Evolutionary conservation across 768 basidiomycete species (phyloP), one percentile per base, ranked within the genome.

Genomic region (Fomitopsis serialis): DNA sequence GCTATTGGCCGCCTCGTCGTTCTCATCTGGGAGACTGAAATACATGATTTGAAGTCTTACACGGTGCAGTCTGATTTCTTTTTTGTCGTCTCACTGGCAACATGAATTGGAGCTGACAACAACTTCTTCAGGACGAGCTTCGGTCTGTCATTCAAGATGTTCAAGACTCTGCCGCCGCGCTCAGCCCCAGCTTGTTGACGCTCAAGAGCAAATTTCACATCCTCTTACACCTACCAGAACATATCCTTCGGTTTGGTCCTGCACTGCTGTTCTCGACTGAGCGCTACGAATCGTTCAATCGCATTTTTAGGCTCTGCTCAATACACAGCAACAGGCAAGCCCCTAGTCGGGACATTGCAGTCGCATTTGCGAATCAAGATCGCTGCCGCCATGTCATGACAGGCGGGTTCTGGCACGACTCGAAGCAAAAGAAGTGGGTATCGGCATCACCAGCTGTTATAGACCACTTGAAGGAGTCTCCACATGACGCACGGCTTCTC

Each of bases 171-270:
- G 47, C 61, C 23, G 46, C 55, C 0, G 3, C 53, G 45, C 57
- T 64, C 19, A 52, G 45, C 13, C 59, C 59, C 2, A 48, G 53
- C 10, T 27, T 57, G 2, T 15, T 60, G 3, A 48, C 66, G n/a
- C 61, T 56, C 29, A 70, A 70, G 43, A 54, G 61, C 3, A 70
- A 70, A 54, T 66, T 68, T 25, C 68, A 70, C 42, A 42, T 68
- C n/a, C 50, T 70, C 12, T 19, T 54, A 0, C 68, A 70, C 44
- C 47, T 68, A 3, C 48, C 54, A 0, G 52, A 47, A 2, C 56
- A 67, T 43, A 61, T 70, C 27, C 47, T 52, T 0, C 60, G 57
- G 1, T 70, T 67, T 53, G 67, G 68, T 2, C 68, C 69, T 7
- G 58, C 67, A 0, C 45, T 66, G 1, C 48, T 66, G 0, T 68